phyloP scores from a whole-genome alignment of 768 basidiomycete species.

The Calvatia gigantea region DNA sequence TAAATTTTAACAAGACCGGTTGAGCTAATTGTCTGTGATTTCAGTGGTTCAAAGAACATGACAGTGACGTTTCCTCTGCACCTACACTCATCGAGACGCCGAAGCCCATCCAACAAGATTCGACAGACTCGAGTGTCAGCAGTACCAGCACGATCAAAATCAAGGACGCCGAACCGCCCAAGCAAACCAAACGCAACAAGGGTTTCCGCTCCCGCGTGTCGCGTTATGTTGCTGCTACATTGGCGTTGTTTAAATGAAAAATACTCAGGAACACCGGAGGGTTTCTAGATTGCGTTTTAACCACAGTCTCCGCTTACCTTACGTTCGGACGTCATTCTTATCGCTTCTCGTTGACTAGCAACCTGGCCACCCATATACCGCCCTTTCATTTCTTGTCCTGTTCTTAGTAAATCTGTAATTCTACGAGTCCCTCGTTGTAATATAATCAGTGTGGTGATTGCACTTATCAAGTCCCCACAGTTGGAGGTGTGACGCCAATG shows the following conservation, averaged over 20 bases:
- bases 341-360: neutral
- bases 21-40: neutral
- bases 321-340: conserved; percentile 1
- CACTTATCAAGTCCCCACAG: neutral
- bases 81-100: conserved; percentile 1
- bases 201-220: conserved; percentile 11
- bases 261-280: neutral
- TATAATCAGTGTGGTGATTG: neutral
- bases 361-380: neutral
- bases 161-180: neutral
- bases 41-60: conserved; percentile 40
- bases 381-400: neutral
- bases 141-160: conserved; percentile 7
- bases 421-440: conserved; percentile 7
- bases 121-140: conserved; percentile 7
- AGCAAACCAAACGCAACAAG: neutral
- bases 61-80: neutral
- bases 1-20: neutral
- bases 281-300: conserved; percentile 1
- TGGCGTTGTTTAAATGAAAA: conserved; percentile 14
- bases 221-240: conserved; percentile 9
- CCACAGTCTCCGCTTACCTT: neutral
- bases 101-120: neutral
- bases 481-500: neutral
- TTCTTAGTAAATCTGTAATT: conserved; percentile 9